Percentiles rank a stretch among this genome's conserved stretches.
Conservation (phyloP, 129 eudicot genomes). For the Saussurea involucrata region DNA sequence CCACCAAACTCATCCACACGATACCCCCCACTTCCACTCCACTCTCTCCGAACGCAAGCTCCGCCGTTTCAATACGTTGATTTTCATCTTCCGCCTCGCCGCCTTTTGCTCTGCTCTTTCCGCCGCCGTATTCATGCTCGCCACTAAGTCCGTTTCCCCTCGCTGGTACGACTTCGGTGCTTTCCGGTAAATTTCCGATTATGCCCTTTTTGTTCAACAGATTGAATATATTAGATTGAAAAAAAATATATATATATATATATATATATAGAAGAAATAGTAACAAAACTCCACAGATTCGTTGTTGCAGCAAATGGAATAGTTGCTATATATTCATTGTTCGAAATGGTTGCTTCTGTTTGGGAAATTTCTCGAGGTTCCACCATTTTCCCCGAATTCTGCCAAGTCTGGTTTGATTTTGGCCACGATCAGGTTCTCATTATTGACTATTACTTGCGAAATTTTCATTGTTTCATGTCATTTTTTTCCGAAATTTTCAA, state of each 20-base stretch:
- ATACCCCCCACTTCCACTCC: constrained; percentile 63
- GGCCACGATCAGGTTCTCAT: constrained; percentile 70
- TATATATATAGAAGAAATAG: no score
- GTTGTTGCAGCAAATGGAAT: constrained; percentile 67
- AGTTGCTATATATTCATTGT: constrained; percentile 60
- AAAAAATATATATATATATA: background rate
- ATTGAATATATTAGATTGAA: background rate
- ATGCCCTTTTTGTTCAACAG: background rate
- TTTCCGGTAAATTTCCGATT: constrained; percentile 39
- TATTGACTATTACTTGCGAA: background rate
- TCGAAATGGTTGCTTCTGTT: constrained; percentile 69
- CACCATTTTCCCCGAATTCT: constrained; percentile 55
- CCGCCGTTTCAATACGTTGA: constrained; percentile 53
- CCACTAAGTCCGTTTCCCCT: constrained; percentile 40
- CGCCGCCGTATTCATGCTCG: constrained; percentile 60
- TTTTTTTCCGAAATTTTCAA: background rate
- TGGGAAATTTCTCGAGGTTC: constrained; percentile 72
- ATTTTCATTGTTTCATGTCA: background rate
- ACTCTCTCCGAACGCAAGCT: constrained; percentile 59
- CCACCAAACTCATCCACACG: constrained; percentile 38
- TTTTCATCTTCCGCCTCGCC: constrained; percentile 50
- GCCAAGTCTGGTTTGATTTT: constrained; percentile 84
- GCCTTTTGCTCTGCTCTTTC: constrained; percentile 64
- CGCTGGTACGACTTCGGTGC: constrained; percentile 61
- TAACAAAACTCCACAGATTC: constrained; percentile 34